phyloP scores from a whole-genome alignment of 345 rosid species.

The Citrus hindsii region DNA sequence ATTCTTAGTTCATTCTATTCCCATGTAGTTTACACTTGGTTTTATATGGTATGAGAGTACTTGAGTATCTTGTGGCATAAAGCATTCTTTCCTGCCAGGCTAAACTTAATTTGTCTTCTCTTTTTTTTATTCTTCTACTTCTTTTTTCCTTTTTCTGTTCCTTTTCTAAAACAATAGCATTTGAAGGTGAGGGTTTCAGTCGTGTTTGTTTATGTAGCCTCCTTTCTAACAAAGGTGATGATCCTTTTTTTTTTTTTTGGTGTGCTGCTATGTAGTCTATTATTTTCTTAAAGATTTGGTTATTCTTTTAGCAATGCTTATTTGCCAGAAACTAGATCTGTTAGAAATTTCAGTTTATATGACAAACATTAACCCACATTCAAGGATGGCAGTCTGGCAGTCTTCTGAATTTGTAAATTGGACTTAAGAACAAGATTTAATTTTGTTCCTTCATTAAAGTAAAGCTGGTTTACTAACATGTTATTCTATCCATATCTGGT shows the following conservation, averaged over 20 bases:
- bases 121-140: no score
- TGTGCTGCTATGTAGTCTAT: not conserved
- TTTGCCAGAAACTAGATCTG: not conserved
- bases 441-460: constrained; percentile 5
- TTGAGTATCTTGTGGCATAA: not conserved
- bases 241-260: no score
- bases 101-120: not conserved
- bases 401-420: constrained; percentile 1
- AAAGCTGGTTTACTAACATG: not conserved
- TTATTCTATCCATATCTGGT: not conserved
- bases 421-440: not conserved
- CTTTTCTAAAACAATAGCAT: not conserved
- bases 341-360: not conserved
- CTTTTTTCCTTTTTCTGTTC: not conserved
- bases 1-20: not conserved
- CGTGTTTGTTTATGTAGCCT: not conserved
- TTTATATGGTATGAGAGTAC: not conserved
- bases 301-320: not conserved
- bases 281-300: not conserved
- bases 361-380: not conserved
- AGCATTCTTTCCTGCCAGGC: not conserved
- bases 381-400: not conserved
- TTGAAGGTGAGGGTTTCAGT: not conserved
- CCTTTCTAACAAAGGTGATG: not conserved
- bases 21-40: not conserved